Evolutionary conservation across 805 yeast species (phyloP), one percentile per base, ranked within the genome.

Genomic region (Wickerhamiella sorbophila): DNA sequence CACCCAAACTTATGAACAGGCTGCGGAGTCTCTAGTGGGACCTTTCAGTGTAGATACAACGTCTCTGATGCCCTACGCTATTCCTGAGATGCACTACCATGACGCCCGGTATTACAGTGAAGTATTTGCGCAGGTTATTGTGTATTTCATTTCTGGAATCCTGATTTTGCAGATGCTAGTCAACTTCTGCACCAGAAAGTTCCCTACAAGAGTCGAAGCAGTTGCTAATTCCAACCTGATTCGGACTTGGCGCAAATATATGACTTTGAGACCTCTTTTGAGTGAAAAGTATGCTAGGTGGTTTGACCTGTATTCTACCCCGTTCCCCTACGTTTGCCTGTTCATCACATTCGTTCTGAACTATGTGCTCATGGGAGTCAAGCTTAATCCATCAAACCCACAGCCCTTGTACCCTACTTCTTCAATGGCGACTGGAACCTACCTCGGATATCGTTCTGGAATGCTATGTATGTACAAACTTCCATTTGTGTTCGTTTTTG

Each of bases 401-500:
- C 29, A 24, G 29, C 12, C 26, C 5, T 15, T 33, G 14, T 24
- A 24, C 12, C 10, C 10, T 6, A 12, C 29, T 8, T 12, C 29
- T 24, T 33, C 40, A 26, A 36, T 41, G 16, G 43, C 42, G 10
- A 26, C 17, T 4, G 19, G 34, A 2, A 22, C 31, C 12, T 27
- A 16, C 15, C 8, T 56, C 42, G 69, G 63, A 2, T 66, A 57
- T n/a, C 55, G 71, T 40, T 41, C 65, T 1, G 64, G 58, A 2
- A 38, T 48, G 24, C 22, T 56, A 20, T 46, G 53, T 0, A 42
- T 46, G 21, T 33, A 41, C 15, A 42, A 44, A 36, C 37, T 77
- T 40, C 87, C 88, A 1, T 55, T 70, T 5, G 56, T 76, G n/a
- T 70, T 73, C 47, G 59, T 79, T 42, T 77, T 79, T 57, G 80